Evolutionary conservation across 2,329 filamentous ascomycete genomes (phyloP).

Genomic region (Aspergillus caelatus): DNA sequence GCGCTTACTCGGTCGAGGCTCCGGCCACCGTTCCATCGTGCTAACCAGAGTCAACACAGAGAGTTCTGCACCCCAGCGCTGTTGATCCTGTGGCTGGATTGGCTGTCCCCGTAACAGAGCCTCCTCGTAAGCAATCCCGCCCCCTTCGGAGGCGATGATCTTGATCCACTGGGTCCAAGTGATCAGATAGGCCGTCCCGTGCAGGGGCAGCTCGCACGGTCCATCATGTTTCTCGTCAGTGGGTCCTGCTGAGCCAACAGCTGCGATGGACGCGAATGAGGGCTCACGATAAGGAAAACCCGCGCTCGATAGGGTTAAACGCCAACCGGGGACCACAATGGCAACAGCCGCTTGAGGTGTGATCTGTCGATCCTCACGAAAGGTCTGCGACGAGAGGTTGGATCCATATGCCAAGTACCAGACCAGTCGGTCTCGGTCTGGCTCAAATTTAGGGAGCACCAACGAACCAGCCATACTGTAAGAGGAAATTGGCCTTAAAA

Average conservation of each 20-base stretch:
- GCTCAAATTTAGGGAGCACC: background rate
- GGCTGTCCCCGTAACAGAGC: background rate
- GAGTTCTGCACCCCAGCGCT: slow-evolving; percentile 1
- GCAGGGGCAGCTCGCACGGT: slow-evolving; percentile 1
- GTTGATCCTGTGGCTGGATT: background rate
- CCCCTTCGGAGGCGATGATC: background rate
- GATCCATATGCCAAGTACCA: slow-evolving; percentile 7
- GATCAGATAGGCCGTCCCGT: slow-evolving; percentile 4
- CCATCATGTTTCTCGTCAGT: slow-evolving; percentile 1
- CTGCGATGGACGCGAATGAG: background rate
- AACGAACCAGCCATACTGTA: background rate
- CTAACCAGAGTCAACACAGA: slow-evolving; percentile 1
- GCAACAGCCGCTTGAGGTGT: slow-evolving; percentile 3
- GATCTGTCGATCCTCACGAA: slow-evolving; percentile 6
- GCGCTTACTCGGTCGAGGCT: slow-evolving; percentile 1
- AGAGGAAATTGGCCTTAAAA: no score
- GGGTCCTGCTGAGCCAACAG: background rate
- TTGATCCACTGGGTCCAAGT: slow-evolving; percentile 3
- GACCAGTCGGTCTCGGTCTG: slow-evolving; percentile 2
- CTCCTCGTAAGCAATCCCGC: no score
- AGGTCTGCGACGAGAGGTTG: slow-evolving; percentile 1
- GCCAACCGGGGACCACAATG: background rate
- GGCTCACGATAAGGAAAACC: no score
- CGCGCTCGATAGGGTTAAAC: background rate
- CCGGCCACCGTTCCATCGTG: slow-evolving; percentile 3